Conservation (phyloP, 331 rosid species). For the Prunus yedoensis region DNA sequence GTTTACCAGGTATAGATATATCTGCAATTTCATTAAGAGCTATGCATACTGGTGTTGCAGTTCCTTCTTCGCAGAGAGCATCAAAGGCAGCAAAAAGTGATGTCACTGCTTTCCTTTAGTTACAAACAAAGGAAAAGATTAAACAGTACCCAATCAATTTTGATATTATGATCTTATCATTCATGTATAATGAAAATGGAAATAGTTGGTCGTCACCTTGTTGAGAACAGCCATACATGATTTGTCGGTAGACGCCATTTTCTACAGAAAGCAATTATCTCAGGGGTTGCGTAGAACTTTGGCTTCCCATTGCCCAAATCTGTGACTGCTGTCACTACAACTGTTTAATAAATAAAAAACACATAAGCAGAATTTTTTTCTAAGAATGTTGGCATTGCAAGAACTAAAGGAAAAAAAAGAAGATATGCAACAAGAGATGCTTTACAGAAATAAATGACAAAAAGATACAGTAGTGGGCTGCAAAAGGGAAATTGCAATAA, state of each 20-base stretch:
- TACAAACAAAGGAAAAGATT: constrained; percentile 21
- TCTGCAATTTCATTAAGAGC: constrained; percentile 93
- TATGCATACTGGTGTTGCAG: constrained; percentile 82
- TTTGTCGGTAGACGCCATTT: constrained; percentile 94
- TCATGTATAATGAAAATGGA: neutral
- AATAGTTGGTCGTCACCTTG: constrained; percentile 52
- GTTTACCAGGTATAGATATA: constrained; percentile 77
- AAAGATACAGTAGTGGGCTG: no score
- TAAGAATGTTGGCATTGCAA: neutral
- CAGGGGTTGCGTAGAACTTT: constrained; percentile 87
- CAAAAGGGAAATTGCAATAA: no score
- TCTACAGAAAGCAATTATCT: constrained; percentile 89
- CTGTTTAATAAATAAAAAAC: constrained; percentile 49
- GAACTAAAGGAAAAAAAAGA: neutral
- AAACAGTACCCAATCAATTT: constrained; percentile 20
- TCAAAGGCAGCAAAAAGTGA: constrained; percentile 93
- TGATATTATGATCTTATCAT: neutral
- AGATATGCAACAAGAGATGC: neutral
- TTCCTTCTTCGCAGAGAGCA: constrained; percentile 94
- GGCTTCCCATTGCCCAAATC: constrained; percentile 92
- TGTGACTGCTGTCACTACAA: constrained; percentile 95
- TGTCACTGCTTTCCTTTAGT: constrained; percentile 73
- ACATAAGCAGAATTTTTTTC: constrained; percentile 1
- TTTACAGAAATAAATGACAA: no score
- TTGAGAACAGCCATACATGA: constrained; percentile 94